These are phyloP conservation scores for Fraxinus sp. DNA, from an alignment of 305 asterid genomes.

Conservation along the genomic window DNA sequence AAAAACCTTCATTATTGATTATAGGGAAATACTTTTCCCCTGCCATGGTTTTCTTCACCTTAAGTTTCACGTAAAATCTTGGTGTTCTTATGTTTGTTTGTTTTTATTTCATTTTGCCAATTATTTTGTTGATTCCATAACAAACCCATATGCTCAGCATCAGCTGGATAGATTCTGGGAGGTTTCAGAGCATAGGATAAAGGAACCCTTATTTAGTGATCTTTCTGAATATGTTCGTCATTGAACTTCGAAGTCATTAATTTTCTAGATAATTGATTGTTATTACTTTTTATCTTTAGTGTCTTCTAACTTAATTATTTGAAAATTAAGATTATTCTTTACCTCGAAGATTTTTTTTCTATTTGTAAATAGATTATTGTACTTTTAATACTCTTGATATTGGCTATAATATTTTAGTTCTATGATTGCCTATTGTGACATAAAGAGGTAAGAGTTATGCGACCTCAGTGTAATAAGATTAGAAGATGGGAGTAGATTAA, in stretches of 20 bases:
- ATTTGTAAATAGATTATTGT: not conserved
- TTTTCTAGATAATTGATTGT: not conserved
- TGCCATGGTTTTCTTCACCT: too few relatives aligned
- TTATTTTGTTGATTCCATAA: too few relatives aligned
- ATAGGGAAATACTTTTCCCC: too few relatives aligned
- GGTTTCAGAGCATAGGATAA: too few relatives aligned
- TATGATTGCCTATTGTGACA: not conserved
- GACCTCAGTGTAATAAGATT: not conserved
- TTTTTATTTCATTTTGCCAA: too few relatives aligned
- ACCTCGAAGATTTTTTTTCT: not conserved
- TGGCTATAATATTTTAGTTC: not conserved
- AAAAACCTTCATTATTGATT: too few relatives aligned
- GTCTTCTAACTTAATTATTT: not conserved
- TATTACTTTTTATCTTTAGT: not conserved
- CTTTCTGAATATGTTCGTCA: not conserved
- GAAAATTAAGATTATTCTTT: not conserved
- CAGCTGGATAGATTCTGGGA: too few relatives aligned
- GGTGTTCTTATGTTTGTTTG: not conserved
- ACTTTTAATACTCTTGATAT: not conserved
- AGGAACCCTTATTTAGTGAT: conserved; percentile 13
- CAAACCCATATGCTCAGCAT: too few relatives aligned
- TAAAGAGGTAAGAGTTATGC: not conserved
- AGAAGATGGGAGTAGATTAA: not conserved
- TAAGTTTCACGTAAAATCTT: too few relatives aligned
- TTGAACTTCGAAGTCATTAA: not conserved